These are phyloP conservation scores for Basipetospora sp. DNA, from an alignment of 2,329 filamentous ascomycete species.

Conservation along the genomic window DNA sequence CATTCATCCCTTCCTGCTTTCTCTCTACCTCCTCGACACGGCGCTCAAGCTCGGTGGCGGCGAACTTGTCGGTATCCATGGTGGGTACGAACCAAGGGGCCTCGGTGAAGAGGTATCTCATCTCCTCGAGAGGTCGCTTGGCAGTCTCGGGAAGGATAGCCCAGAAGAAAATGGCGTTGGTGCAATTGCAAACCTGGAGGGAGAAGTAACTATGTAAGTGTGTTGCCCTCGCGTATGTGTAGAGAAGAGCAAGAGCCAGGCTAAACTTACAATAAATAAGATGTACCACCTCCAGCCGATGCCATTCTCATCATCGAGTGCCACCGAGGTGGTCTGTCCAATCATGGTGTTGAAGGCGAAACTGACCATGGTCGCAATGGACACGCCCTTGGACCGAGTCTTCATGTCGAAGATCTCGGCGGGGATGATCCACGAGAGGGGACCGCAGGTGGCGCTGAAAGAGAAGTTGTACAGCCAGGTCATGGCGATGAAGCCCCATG, in stretches of 20 bases:
- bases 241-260: no score
- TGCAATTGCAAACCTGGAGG: slow-evolving; percentile 43
- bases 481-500: slow-evolving; percentile 57
- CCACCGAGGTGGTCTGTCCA: slow-evolving; percentile 45
- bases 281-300: slow-evolving; percentile 34
- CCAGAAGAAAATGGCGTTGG: slow-evolving; percentile 39
- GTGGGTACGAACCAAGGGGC: slow-evolving; percentile 47
- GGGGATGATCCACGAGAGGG: slow-evolving; percentile 45
- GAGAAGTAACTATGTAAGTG: no score
- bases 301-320: slow-evolving; percentile 24
- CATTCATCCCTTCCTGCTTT: slow-evolving; percentile 23
- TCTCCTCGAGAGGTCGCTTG: slow-evolving; percentile 50
- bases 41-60: slow-evolving; percentile 39
- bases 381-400: slow-evolving; percentile 60
- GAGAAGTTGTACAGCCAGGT: slow-evolving; percentile 74
- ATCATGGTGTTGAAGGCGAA: slow-evolving; percentile 70
- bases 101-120: slow-evolving; percentile 52
- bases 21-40: slow-evolving; percentile 41
- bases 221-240: no score
- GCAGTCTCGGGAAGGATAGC: slow-evolving; percentile 51
- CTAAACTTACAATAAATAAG: slow-evolving; percentile 26
- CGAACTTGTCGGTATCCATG: slow-evolving; percentile 30
- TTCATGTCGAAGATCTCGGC: slow-evolving; percentile 67
- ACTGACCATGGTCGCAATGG: slow-evolving; percentile 56
- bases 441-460: slow-evolving; percentile 57